Percentiles rank a stretch among this genome's conserved stretches.
phyloP scores from a whole-genome alignment of 306 rosid species.

The Potentilla sterilis region DNA sequence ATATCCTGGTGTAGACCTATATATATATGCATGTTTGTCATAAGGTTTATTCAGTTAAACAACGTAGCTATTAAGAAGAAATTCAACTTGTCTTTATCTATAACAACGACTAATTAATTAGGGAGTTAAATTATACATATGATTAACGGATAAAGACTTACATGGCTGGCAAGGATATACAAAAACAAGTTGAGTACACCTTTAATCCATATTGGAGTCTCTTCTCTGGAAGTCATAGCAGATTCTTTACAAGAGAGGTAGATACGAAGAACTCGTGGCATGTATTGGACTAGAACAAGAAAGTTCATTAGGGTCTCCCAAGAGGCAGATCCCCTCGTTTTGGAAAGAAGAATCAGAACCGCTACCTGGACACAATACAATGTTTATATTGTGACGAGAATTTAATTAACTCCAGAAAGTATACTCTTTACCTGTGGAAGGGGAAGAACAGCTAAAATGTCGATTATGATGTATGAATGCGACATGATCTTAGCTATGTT shows the following conservation, averaged over 20 bases:
- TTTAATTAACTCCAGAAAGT: too few relatives aligned
- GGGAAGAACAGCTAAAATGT: not conserved
- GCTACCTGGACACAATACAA: constrained; percentile 6
- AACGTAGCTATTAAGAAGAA: too few relatives aligned
- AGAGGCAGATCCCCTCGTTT: not conserved
- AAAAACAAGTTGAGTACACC: constrained; percentile 9
- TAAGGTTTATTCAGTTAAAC: too few relatives aligned
- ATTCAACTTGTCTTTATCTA: too few relatives aligned
- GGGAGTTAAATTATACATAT: too few relatives aligned
- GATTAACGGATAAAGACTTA: not conserved
- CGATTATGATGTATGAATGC: not conserved
- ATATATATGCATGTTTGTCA: too few relatives aligned
- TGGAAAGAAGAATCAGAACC: constrained; percentile 16
- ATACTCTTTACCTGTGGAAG: not conserved
- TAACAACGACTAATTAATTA: too few relatives aligned
- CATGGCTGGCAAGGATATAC: constrained; percentile 21
- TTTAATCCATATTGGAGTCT: not conserved
- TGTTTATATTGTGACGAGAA: not conserved
- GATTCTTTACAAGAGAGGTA: not conserved
- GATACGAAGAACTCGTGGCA: constrained; percentile 15
- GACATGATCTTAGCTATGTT: not conserved
- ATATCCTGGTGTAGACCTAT: too few relatives aligned
- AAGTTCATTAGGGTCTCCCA: constrained; percentile 8
- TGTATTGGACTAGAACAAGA: constrained; percentile 10
- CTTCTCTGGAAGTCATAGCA: not conserved